Evolutionary conservation across 768 basidiomycete species (phyloP), one percentile per base, ranked within the genome.

Genomic region (Tylopilus sp.): DNA sequence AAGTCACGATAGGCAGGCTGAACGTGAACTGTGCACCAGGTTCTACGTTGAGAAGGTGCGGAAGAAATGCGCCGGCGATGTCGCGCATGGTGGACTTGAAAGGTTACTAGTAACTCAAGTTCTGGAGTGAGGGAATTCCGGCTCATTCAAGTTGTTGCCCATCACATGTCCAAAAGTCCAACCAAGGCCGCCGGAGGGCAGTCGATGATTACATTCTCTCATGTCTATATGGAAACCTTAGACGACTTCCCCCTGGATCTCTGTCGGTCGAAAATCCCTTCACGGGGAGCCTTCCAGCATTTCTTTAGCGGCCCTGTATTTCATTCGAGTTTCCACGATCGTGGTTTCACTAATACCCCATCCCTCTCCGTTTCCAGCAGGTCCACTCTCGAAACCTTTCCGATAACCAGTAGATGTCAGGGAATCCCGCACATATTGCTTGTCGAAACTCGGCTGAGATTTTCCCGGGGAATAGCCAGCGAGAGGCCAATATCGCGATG

Each of bases 391-490:
- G n/a, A 90, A 68, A 1, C 90, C 90, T 65, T 87, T 88, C 58
- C 71, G 75, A 65, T 90, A 93, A 1, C 92, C 92, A 8, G 75
- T 72, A 25, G 72, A 64, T 12, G 86, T 85, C 26, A 99, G 74
- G 86, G 92, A 92, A 66, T 98, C 95, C 19, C 97, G 77, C 51
- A 98, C 73, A 63, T 89, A 98, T 72, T 99, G 97, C 73, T 98
- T 99, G 70, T 98, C 97, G 64, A 97, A 98, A 64, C 92, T 92
- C 19, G 87, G 82, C 71, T 97, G 96, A 0, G 84, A 65, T 31
- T 79, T 75, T 5, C 95, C 97, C 4, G 84, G 76, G 28, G 72
- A 71, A 71, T 97, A 98, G 3, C 75, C 79, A 6, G 75, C 78
- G 7, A 85, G 74, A 1, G 94, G 91, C 97, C 97, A 98, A 75